Evolutionary conservation across 805 yeast species (phyloP).

Genomic region (Diddensiella caesifluorescens): DNA sequence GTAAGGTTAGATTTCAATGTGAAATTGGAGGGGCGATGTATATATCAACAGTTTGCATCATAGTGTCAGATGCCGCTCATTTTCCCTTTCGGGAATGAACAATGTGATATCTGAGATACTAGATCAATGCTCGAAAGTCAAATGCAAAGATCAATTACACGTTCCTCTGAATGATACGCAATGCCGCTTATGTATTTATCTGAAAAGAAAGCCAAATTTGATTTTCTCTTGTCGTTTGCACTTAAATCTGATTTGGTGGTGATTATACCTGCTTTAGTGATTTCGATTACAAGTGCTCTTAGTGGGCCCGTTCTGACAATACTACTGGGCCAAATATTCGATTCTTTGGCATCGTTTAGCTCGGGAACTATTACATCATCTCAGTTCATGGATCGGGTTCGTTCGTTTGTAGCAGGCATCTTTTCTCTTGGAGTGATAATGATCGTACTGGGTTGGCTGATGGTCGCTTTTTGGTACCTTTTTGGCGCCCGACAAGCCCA

Average conservation of each 20-base stretch:
- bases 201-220: too few species aligned
- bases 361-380: slow-evolving; percentile 29
- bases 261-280: slow-evolving; percentile 12
- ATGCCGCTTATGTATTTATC: too few species aligned
- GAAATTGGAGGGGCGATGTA: too few species aligned
- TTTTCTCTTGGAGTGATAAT: slow-evolving; percentile 45
- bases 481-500: slow-evolving; percentile 68
- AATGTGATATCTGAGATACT: too few species aligned
- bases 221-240: slow-evolving; percentile 2
- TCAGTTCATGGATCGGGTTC: slow-evolving; percentile 37
- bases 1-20: too few species aligned
- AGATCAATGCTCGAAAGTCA: too few species aligned
- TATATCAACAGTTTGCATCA: too few species aligned
- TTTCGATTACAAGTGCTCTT: slow-evolving; percentile 4
- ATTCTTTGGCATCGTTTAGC: slow-evolving; percentile 35
- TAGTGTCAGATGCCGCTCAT: too few species aligned
- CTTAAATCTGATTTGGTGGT: slow-evolving; percentile 4
- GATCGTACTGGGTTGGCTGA: slow-evolving; percentile 45
- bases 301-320: slow-evolving; percentile 38
- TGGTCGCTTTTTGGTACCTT: slow-evolving; percentile 56
- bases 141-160: too few species aligned
- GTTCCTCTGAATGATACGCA: too few species aligned
- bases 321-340: slow-evolving; percentile 61
- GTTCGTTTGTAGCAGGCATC: slow-evolving; percentile 34
- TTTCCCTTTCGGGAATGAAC: too few species aligned